Conservation (phyloP, 495 filamentous ascomycete species). For the Annulohypoxylon moriforme region DNA sequence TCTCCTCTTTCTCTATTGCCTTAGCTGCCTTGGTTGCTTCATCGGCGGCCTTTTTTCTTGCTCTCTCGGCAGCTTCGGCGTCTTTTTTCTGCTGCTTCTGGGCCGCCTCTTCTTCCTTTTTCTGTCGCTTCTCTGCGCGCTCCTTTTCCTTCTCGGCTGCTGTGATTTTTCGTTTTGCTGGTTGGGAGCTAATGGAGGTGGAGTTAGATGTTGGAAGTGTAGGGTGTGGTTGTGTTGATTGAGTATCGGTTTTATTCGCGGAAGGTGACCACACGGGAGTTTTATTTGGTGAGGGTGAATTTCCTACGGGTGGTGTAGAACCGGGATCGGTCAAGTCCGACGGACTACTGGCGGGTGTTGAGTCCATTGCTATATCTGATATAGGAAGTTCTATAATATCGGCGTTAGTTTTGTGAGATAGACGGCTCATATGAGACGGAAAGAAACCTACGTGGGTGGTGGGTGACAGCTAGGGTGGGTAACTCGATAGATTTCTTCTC, state of each 20-base stretch:
- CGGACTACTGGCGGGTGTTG: slow-evolving; percentile 48
- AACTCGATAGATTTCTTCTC: slow-evolving; percentile 20
- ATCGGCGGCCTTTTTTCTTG: slow-evolving; percentile 62
- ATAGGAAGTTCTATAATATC: slow-evolving; percentile 20
- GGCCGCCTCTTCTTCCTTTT: slow-evolving; percentile 33
- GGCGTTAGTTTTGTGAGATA: neutral
- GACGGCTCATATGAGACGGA: neutral
- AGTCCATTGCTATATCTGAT: slow-evolving; percentile 19
- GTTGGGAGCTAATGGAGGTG: slow-evolving; percentile 18
- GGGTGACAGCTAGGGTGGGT: slow-evolving; percentile 14
- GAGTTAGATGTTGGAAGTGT: slow-evolving; percentile 16
- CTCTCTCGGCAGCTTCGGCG: slow-evolving; percentile 58
- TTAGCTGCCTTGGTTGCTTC: slow-evolving; percentile 56
- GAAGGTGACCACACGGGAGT: slow-evolving; percentile 36
- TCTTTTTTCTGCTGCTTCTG: slow-evolving; percentile 42
- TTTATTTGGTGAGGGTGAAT: slow-evolving; percentile 47
- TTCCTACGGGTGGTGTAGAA: slow-evolving; percentile 46
- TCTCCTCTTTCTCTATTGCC: slow-evolving; percentile 52
- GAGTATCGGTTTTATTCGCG: slow-evolving; percentile 9
- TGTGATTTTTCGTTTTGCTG: slow-evolving; percentile 26
- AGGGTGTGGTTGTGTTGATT: slow-evolving; percentile 5
- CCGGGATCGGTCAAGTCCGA: slow-evolving; percentile 48
- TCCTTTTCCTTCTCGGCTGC: slow-evolving; percentile 64
- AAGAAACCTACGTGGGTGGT: slow-evolving; percentile 32
- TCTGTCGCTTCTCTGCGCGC: slow-evolving; percentile 54